phyloP scores from a whole-genome alignment of 2,329 filamentous ascomycete genomes.

The Karstenula rhodostoma region DNA sequence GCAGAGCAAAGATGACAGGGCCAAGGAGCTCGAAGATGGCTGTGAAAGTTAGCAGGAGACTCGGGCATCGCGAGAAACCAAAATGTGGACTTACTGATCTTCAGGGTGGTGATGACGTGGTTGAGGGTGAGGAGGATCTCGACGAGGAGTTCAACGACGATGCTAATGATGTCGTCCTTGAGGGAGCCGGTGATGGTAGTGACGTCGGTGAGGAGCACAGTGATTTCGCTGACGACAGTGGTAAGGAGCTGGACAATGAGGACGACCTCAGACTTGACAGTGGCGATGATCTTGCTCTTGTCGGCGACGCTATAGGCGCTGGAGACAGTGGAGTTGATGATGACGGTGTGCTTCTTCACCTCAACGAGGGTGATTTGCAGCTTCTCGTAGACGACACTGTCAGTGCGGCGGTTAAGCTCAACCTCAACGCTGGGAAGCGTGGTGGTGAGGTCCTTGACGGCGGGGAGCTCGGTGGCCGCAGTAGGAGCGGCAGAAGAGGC shows the following conservation, averaged over 20 bases:
- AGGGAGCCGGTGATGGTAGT: neutral
- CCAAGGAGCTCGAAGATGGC: conserved; percentile 20
- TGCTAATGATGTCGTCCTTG: conserved; percentile 12
- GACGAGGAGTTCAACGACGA: conserved; percentile 11
- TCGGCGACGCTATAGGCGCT: neutral
- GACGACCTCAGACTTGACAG: conserved; percentile 14
- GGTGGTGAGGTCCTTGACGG: neutral
- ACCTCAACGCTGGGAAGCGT: neutral
- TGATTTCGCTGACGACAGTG: conserved; percentile 5
- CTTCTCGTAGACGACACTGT: conserved; percentile 4
- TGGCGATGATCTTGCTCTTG: conserved; percentile 9
- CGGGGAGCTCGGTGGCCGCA: neutral
- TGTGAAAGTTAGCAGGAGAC: neutral
- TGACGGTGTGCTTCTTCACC: conserved; percentile 17
- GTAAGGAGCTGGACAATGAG: conserved; percentile 14
- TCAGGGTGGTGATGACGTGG: conserved; percentile 1
- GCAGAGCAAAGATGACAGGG: conserved; percentile 7
- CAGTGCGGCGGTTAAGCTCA: conserved; percentile 9
- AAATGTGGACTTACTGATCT: conserved; percentile 14
- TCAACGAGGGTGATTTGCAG: conserved; percentile 5
- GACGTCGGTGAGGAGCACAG: neutral
- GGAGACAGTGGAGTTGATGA: conserved; percentile 17
- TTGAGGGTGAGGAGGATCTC: conserved; percentile 19
- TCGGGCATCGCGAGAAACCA: neutral
- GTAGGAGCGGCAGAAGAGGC: conserved; percentile 13